A percentile compares a stretch with the other conserved stretches of the same genome.
Evolutionary conservation across 306 rosid genomes (phyloP).

Genomic region (Pachyrhizus erosus): DNA sequence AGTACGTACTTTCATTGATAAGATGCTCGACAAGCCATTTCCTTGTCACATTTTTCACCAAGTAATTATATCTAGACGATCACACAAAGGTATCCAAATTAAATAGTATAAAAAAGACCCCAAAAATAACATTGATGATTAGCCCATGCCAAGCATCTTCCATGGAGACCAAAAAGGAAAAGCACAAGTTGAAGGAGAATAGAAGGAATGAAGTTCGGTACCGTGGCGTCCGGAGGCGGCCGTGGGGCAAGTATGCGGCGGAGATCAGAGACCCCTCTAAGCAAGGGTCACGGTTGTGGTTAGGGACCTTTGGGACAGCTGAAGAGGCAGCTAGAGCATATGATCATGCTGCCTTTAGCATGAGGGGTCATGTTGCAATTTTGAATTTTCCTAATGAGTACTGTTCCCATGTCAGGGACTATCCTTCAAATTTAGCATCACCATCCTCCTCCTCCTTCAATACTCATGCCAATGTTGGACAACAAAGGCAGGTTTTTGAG

Average conservation of each 20-base stretch:
- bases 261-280: conserved; percentile 2
- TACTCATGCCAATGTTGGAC: neutral
- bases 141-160: neutral
- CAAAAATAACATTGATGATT: neutral
- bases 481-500: neutral
- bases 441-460: neutral
- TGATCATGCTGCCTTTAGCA: neutral
- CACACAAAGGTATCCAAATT: neutral
- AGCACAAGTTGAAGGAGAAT: neutral
- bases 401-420: neutral
- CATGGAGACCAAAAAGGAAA: neutral
- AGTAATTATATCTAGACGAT: too few relatives aligned
- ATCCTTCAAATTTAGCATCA: neutral
- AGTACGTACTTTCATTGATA: neutral
- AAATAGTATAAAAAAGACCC: neutral
- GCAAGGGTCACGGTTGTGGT: conserved; percentile 19
- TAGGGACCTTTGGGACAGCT: neutral
- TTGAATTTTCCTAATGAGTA: conserved; percentile 15
- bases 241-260: neutral
- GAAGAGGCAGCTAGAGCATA: conserved; percentile 11
- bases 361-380: neutral
- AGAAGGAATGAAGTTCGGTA: neutral
- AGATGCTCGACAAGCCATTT: neutral
- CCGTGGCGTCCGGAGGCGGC: conserved; percentile 1
- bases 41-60: neutral